Percentiles rank a stretch among this genome's conserved stretches.
These are phyloP conservation scores for Pestalotiopsis sp. DNA, from an alignment of 2,329 filamentous ascomycete species.

Conservation along the genomic window DNA sequence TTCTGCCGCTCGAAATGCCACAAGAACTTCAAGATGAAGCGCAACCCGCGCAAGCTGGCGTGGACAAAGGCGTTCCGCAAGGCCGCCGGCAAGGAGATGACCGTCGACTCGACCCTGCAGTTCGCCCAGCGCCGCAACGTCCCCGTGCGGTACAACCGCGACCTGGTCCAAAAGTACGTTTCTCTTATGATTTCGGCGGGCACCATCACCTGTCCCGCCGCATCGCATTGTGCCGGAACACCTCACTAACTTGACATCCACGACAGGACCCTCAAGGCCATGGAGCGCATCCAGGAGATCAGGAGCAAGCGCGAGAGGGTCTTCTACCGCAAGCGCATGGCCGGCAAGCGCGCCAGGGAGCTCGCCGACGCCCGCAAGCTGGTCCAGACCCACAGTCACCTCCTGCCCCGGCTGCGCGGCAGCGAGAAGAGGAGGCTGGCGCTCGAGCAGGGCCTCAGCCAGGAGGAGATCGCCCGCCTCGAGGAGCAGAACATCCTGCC, in stretches of 20 bases:
- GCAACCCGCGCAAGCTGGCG: slow-evolving; percentile 93
- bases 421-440: slow-evolving; percentile 63
- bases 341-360: slow-evolving; percentile 83
- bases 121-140: slow-evolving; percentile 88
- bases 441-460: slow-evolving; percentile 29
- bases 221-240: neutral
- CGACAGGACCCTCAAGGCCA: slow-evolving; percentile 76
- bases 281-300: slow-evolving; percentile 89
- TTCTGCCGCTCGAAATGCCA: slow-evolving; percentile 52
- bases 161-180: slow-evolving; percentile 69
- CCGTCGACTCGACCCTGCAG: slow-evolving; percentile 89
- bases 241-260: neutral
- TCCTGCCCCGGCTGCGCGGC: slow-evolving; percentile 74
- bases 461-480: slow-evolving; percentile 36
- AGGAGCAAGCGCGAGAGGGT: slow-evolving; percentile 79
- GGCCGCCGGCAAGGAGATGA: slow-evolving; percentile 82
- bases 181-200: neutral
- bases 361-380: slow-evolving; percentile 81
- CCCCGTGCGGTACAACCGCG: slow-evolving; percentile 93
- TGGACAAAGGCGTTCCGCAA: slow-evolving; percentile 96
- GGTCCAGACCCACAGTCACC: slow-evolving; percentile 88
- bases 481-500: slow-evolving; percentile 29
- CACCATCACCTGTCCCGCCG: neutral
- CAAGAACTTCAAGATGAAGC: slow-evolving; percentile 69
- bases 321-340: slow-evolving; percentile 94